Evolutionary conservation across 352 stramenopile species (phyloP).

Genomic region (Blastocystis sp.): DNA sequence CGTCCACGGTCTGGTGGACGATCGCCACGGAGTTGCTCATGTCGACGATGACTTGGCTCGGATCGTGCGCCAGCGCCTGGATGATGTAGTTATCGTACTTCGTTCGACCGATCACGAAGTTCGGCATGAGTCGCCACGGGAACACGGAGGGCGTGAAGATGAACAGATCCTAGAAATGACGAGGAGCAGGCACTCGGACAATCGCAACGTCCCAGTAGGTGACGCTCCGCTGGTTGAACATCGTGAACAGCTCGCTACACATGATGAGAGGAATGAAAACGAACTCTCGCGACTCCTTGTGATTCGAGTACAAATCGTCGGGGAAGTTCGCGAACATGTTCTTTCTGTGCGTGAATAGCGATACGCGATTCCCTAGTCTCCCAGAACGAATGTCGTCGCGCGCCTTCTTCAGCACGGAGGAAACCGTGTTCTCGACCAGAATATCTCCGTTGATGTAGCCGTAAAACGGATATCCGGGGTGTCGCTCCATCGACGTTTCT

Average conservation of each 20-base stretch:
- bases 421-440: slow-evolving; percentile 71
- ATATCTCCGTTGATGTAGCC: slow-evolving; percentile 75
- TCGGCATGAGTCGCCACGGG: slow-evolving; percentile 60
- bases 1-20: slow-evolving; percentile 57
- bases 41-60: slow-evolving; percentile 62
- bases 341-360: slow-evolving; percentile 60
- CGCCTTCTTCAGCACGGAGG: neutral
- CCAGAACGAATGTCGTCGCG: slow-evolving; percentile 55
- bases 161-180: slow-evolving; percentile 65
- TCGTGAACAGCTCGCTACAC: slow-evolving; percentile 43
- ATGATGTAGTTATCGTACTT: slow-evolving; percentile 74
- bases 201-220: slow-evolving; percentile 74
- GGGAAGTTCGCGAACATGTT: slow-evolving; percentile 65
- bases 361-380: slow-evolving; percentile 7
- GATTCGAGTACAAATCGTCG: slow-evolving; percentile 51
- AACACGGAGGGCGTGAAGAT: slow-evolving; percentile 70
- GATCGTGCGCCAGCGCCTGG: slow-evolving; percentile 48
- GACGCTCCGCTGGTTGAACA: slow-evolving; percentile 53
- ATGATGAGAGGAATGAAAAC: neutral
- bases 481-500: slow-evolving; percentile 31
- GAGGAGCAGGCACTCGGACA: neutral
- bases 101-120: slow-evolving; percentile 73
- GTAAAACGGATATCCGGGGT: slow-evolving; percentile 69
- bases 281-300: slow-evolving; percentile 48
- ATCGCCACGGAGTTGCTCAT: slow-evolving; percentile 50